Percentiles rank a stretch among this genome's conserved stretches.
phyloP scores from a whole-genome alignment of 2,329 filamentous ascomycete species.

The Claviceps fusiformis region DNA sequence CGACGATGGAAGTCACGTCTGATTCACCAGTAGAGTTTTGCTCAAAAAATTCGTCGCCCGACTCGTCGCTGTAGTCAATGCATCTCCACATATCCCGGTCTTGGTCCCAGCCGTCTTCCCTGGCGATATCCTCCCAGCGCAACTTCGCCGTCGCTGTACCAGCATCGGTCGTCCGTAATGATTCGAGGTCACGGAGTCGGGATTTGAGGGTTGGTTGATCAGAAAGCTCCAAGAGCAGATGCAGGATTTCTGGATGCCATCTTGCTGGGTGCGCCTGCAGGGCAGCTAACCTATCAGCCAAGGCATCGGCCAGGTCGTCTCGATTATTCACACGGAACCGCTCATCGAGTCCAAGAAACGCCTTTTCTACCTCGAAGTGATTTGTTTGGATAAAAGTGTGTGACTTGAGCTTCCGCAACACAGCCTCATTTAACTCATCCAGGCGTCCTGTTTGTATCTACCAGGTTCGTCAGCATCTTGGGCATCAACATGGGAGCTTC shows the following conservation, averaged over 20 bases:
- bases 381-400: slow-evolving; percentile 54
- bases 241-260: slow-evolving; percentile 68
- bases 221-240: slow-evolving; percentile 67
- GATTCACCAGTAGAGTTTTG: slow-evolving; percentile 25
- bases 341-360: slow-evolving; percentile 64
- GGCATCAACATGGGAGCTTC: not conserved
- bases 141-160: slow-evolving; percentile 35
- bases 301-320: slow-evolving; percentile 63
- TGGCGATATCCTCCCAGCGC: slow-evolving; percentile 68
- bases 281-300: slow-evolving; percentile 45
- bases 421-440: slow-evolving; percentile 31
- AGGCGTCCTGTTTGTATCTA: slow-evolving; percentile 23
- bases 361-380: slow-evolving; percentile 56
- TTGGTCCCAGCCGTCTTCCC: slow-evolving; percentile 58
- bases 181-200: slow-evolving; percentile 47
- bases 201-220: slow-evolving; percentile 64
- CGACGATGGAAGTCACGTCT: slow-evolving; percentile 18
- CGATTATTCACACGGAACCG: slow-evolving; percentile 71
- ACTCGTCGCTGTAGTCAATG: slow-evolving; percentile 54
- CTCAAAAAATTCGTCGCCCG: slow-evolving; percentile 33
- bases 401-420: slow-evolving; percentile 37
- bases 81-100: slow-evolving; percentile 58
- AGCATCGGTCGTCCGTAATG: slow-evolving; percentile 26
- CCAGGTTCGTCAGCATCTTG: slow-evolving; percentile 1
- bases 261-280: slow-evolving; percentile 40